Evolutionary conservation across 495 filamentous ascomycete species (phyloP).

Genomic region (Podospora appendiculata): DNA sequence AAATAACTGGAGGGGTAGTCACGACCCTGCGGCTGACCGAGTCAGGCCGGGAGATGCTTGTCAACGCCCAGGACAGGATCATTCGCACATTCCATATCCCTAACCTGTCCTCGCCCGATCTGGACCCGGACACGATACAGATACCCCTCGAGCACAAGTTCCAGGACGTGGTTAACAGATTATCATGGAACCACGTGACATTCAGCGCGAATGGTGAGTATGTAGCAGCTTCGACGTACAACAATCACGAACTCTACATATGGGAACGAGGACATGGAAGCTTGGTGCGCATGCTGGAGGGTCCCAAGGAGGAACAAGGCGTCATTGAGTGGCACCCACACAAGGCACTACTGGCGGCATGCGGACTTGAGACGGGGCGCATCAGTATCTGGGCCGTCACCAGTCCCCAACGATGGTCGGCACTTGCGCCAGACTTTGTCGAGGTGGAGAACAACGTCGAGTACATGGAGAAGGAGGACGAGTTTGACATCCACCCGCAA

Average conservation of each 20-base stretch:
- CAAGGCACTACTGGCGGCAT: slow-evolving; percentile 79
- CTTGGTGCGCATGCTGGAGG: slow-evolving; percentile 91
- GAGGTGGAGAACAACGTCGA: slow-evolving; percentile 98
- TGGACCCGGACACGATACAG: slow-evolving; percentile 64
- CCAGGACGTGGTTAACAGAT: slow-evolving; percentile 89
- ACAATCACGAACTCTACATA: slow-evolving; percentile 96
- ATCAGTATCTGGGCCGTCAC: slow-evolving; percentile 92
- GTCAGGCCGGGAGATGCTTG: slow-evolving; percentile 77
- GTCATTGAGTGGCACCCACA: slow-evolving; percentile 96
- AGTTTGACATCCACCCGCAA: slow-evolving; percentile 94
- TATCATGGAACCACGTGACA: slow-evolving; percentile 92
- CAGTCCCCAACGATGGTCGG: slow-evolving; percentile 91
- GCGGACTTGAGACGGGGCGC: slow-evolving; percentile 79
- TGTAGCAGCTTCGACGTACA: slow-evolving; percentile 86
- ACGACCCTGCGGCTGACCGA: slow-evolving; percentile 77
- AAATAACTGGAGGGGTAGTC: slow-evolving; percentile 78
- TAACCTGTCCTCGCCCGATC: slow-evolving; percentile 41
- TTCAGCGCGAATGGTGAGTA: slow-evolving; percentile 92
- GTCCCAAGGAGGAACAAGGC: slow-evolving; percentile 88
- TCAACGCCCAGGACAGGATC: slow-evolving; percentile 86
- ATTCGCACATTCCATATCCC: slow-evolving; percentile 75
- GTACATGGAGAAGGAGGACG: slow-evolving; percentile 90
- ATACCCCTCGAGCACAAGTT: slow-evolving; percentile 96
- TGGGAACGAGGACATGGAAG: slow-evolving; percentile 95
- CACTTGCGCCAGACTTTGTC: slow-evolving; percentile 90